Percentiles rank a stretch among this genome's conserved stretches.
Conservation (phyloP, 2,329 filamentous ascomycete species). For the Colletotrichum shisoi region DNA sequence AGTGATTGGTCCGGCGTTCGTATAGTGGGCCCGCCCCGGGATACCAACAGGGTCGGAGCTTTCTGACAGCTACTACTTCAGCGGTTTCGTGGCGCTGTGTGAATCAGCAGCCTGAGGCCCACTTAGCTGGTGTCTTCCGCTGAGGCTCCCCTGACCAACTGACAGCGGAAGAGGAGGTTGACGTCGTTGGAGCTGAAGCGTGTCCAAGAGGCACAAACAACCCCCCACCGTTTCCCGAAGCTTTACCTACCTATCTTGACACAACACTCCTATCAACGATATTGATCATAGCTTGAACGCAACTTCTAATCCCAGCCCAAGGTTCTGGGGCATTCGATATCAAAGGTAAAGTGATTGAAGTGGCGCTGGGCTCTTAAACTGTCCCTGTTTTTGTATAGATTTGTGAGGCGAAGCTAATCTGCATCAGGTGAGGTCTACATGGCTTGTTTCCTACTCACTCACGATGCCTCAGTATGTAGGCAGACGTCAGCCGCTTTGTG, state of each 20-base stretch:
- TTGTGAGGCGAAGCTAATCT: background rate
- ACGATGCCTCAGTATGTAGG: background rate
- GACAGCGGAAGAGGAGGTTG: conserved; percentile 1
- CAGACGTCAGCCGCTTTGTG: background rate
- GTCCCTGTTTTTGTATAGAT: too few species aligned
- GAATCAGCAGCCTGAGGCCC: conserved; percentile 2
- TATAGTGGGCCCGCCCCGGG: background rate
- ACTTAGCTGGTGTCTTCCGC: background rate
- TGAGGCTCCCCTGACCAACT: background rate
- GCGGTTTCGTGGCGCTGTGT: conserved; percentile 1
- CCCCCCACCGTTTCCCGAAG: conserved; percentile 2
- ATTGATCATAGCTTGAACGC: background rate
- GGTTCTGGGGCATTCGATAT: background rate
- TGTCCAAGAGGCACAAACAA: background rate
- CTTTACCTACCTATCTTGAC: conserved; percentile 13
- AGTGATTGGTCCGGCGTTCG: conserved; percentile 7
- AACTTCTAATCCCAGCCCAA: background rate
- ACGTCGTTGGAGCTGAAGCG: conserved; percentile 10
- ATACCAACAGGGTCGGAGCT: conserved; percentile 30
- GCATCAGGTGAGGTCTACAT: background rate
- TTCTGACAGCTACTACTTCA: background rate
- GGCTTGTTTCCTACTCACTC: too few species aligned
- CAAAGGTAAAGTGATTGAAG: background rate
- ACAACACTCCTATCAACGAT: background rate
- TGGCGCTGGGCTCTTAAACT: background rate